Conservation (phyloP, 2,329 filamentous ascomycete genomes). For the Xylariales sp. region DNA sequence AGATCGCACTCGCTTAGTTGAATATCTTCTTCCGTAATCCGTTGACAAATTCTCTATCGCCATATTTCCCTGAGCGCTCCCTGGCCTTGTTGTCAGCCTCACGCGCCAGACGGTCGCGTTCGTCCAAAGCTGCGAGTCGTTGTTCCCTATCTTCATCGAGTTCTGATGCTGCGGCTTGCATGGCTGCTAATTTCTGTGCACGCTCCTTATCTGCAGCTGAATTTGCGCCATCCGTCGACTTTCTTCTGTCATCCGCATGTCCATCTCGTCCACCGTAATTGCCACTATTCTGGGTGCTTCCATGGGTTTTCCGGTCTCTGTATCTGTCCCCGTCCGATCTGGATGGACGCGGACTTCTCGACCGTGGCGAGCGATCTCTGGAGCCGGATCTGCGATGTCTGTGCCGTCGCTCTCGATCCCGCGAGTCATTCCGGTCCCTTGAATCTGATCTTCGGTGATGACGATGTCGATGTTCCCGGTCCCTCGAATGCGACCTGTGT, state of each 20-base stretch:
- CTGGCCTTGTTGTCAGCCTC: conserved; percentile 64
- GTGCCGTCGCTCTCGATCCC: conserved; percentile 34
- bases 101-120: conserved; percentile 57
- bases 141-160: conserved; percentile 66
- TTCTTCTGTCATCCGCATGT: conserved; percentile 13
- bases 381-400: conserved; percentile 42
- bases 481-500: conserved; percentile 27
- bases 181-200: conserved; percentile 65
- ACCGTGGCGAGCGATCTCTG: conserved; percentile 30
- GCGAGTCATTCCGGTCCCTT: conserved; percentile 34
- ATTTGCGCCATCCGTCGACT: conserved; percentile 29
- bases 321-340: conserved; percentile 32
- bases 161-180: conserved; percentile 66
- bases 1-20: too few species aligned
- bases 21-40: conserved; percentile 54
- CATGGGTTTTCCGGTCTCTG: conserved; percentile 7
- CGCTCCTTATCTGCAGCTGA: conserved; percentile 41
- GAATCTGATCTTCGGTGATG: conserved; percentile 28
- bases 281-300: neutral
- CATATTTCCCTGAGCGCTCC: conserved; percentile 53
- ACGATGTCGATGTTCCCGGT: conserved; percentile 39
- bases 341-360: conserved; percentile 30
- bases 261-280: conserved; percentile 5
- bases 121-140: conserved; percentile 62
- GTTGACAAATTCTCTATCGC: conserved; percentile 61